Evolutionary conservation across 306 rosid species (phyloP), one percentile per base, ranked within the genome.

Genomic region (Boehmeria nivea): DNA sequence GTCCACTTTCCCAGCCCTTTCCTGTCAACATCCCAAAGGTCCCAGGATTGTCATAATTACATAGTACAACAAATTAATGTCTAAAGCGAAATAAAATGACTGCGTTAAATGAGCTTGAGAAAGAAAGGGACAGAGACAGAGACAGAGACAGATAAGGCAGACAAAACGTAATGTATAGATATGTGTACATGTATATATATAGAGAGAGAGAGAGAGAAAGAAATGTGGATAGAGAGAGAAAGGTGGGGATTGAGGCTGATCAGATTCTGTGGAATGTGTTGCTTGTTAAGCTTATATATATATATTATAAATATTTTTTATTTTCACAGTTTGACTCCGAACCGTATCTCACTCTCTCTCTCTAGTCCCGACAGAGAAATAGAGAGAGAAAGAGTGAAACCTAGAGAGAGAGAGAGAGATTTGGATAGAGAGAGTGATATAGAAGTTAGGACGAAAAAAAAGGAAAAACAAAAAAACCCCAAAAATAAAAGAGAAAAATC

Each of bases 291-390:
- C 42, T 54, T 20, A 18, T 40, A 40, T 40, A 40, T 12, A 40
- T 40, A 40, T 11, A 40, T n/a, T 40, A 40, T 15, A 40, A 40
- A 15, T 28, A 18, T 57, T 64, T 66, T 65, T 33, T 85, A 71
- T 73, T 74, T 73, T 70, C 82, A 84, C 94, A 77, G 88, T 84
- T 56, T 90, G 94, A 80, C 88, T 57, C 54, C 6, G 42, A 76
- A 65, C 80, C 79, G 85, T 81, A 65, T 54, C 82, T 47, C 83
- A 36, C 83, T 65, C 55, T 48, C 83, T 42, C 83, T 65, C 55
- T 48, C 16, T 76, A 69, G 63, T 52, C 84, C 89, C 89, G 79
- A 87, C 84, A 81, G 70, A 48, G 64, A 21, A 77, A 87, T 83
- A 81, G 70, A 48, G 64, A 21, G 14, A 19, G 25, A 45, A 22